Conservation (phyloP, 73 alveolate genomes). For the Breviolum minutum region DNA sequence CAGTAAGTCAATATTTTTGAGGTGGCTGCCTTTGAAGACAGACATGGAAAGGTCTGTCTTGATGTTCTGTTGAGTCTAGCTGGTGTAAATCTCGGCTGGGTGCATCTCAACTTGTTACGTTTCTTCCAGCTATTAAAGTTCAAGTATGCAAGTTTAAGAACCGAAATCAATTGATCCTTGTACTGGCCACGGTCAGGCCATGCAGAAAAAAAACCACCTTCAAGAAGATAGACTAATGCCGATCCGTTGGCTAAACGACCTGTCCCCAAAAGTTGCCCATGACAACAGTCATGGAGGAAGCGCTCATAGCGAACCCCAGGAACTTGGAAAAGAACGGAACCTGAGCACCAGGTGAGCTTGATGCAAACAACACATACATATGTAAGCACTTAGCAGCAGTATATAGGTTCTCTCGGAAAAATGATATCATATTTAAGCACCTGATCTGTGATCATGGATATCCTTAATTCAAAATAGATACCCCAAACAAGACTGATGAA, state of each 20-base stretch:
- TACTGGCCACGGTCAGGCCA: slow-evolving; percentile 10
- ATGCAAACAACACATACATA: too few relatives aligned
- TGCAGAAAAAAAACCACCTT: neutral
- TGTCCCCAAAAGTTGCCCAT: slow-evolving; percentile 11
- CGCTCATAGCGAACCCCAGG: neutral
- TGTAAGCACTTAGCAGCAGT: too few relatives aligned
- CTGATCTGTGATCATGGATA: neutral
- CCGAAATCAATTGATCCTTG: neutral
- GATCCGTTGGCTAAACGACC: neutral
- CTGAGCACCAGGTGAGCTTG: neutral
- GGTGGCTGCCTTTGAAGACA: neutral
- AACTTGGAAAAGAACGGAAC: neutral
- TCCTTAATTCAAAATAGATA: neutral
- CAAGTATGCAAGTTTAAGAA: neutral
- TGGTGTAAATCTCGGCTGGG: slow-evolving; percentile 7
- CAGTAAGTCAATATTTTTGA: neutral
- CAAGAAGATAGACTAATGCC: neutral
- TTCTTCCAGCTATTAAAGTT: neutral
- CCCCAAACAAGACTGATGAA: neutral
- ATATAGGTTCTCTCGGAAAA: too few relatives aligned
- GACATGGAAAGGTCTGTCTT: neutral
- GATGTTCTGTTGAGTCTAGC: neutral
- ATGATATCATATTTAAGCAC: neutral
- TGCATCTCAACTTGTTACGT: neutral
- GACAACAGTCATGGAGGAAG: slow-evolving; percentile 35